phyloP scores from a whole-genome alignment of 1,284 basidiomycete species.

The Cronartium ribicola region DNA sequence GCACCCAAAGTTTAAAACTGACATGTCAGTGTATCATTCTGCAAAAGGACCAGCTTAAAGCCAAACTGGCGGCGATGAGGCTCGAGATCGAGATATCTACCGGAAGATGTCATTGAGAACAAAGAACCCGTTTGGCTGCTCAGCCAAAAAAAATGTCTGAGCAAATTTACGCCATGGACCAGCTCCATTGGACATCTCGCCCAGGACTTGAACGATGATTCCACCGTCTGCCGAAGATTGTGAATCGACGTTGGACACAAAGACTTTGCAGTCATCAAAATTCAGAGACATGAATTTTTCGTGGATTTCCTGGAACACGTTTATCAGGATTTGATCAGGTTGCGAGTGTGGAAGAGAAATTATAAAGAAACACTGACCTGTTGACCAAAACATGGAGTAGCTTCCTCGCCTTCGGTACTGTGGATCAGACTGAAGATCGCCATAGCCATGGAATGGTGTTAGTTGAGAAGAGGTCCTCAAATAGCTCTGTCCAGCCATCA shows the following conservation, averaged over 20 bases:
- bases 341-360: not conserved
- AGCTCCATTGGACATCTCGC: slow-evolving; percentile 91
- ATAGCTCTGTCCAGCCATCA: not conserved
- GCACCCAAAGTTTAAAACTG: not conserved
- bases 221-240: slow-evolving; percentile 83
- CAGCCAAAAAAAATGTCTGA: slow-evolving; percentile 98
- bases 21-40: not conserved
- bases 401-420: slow-evolving; percentile 90
- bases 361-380: slow-evolving; percentile 60
- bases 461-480: not conserved
- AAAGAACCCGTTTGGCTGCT: slow-evolving; percentile 98
- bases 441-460: slow-evolving; percentile 34
- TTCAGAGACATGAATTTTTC: slow-evolving; percentile 87
- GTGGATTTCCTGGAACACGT: slow-evolving; percentile 78
- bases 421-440: slow-evolving; percentile 64
- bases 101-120: slow-evolving; percentile 99
- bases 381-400: slow-evolving; percentile 81
- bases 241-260: slow-evolving; percentile 54
- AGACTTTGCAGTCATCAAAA: slow-evolving; percentile 95
- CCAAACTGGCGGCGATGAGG: not conserved
- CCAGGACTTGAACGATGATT: slow-evolving; percentile 98
- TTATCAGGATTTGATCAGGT: not conserved
- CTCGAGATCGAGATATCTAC: slow-evolving; percentile 50
- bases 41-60: not conserved
- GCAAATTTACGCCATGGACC: slow-evolving; percentile 93